Conservation (phyloP, 2,329 filamentous ascomycete species). For the Cladobotryum protrusum region DNA sequence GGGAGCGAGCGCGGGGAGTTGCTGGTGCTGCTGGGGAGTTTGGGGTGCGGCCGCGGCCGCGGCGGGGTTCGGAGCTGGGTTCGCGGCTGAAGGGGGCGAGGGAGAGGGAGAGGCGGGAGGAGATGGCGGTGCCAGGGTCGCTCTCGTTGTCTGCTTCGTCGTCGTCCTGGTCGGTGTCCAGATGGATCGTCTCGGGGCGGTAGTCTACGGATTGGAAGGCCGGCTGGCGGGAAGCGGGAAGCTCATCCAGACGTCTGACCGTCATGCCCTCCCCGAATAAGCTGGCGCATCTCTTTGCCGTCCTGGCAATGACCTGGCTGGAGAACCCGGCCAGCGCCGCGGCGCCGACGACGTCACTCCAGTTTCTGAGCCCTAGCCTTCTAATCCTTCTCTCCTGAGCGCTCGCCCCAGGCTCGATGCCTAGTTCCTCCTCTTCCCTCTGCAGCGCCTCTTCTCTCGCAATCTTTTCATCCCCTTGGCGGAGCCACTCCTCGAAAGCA, state of each 20-base stretch:
- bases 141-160: conserved; percentile 17
- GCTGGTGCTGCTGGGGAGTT: conserved; percentile 11
- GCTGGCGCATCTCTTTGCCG: conserved; percentile 65
- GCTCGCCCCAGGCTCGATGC: conserved; percentile 13
- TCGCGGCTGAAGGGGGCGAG: conserved; percentile 17
- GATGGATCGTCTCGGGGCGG: conserved; percentile 22
- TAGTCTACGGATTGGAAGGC: conserved; percentile 24
- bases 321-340: conserved; percentile 71
- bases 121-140: conserved; percentile 20
- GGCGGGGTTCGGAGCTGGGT: conserved; percentile 17
- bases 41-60: conserved; percentile 3
- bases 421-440: conserved; percentile 13
- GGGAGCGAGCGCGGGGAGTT: conserved; percentile 23
- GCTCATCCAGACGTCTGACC: conserved; percentile 49
- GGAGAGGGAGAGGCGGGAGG: conserved; percentile 25
- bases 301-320: conserved; percentile 55
- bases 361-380: conserved; percentile 57
- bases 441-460: conserved; percentile 4
- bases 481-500: conserved; percentile 30
- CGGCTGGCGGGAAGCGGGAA: conserved; percentile 17
- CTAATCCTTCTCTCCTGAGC: conserved; percentile 22
- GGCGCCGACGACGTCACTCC: conserved; percentile 77
- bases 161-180: conserved; percentile 13
- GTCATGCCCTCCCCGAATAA: conserved; percentile 70
- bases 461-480: conserved; percentile 23